Percentiles rank a stretch among this genome's conserved stretches.
These are phyloP conservation scores for Amylocarpus encephaloides DNA, from an alignment of 2,329 filamentous ascomycete species.

Conservation along the genomic window DNA sequence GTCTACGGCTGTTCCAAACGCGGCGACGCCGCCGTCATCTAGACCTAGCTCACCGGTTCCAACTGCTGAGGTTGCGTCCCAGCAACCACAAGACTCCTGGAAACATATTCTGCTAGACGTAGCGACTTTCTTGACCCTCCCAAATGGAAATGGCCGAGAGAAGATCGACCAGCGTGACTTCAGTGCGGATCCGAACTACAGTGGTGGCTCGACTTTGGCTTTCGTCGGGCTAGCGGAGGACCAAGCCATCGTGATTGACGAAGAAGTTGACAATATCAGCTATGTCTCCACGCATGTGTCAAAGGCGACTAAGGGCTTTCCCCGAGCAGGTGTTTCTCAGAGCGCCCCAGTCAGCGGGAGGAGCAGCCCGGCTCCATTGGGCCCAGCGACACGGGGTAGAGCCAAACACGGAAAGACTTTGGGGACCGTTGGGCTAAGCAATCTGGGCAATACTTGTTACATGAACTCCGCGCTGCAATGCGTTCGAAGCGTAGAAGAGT, in stretches of 20 bases:
- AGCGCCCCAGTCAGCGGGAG: constrained; percentile 53
- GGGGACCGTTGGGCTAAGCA: constrained; percentile 78
- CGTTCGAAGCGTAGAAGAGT: constrained; percentile 84
- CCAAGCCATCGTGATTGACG: constrained; percentile 77
- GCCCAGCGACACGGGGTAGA: constrained; percentile 65
- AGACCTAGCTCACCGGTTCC: constrained; percentile 25
- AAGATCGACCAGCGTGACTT: constrained; percentile 59
- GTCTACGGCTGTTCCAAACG: constrained; percentile 36
- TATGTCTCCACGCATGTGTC: constrained; percentile 47
- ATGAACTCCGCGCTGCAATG: constrained; percentile 98
- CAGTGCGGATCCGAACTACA: constrained; percentile 69
- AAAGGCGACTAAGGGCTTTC: constrained; percentile 17
- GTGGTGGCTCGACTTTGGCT: constrained; percentile 62
- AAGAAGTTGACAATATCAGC: constrained; percentile 54
- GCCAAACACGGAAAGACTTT: constrained; percentile 59
- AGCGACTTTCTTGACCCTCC: constrained; percentile 55
- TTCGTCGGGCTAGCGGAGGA: constrained; percentile 63
- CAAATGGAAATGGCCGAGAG: constrained; percentile 58
- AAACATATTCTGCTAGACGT: constrained; percentile 41
- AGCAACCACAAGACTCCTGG: constrained; percentile 35
- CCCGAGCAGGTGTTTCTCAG: constrained; percentile 18
- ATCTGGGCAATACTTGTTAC: constrained; percentile 96
- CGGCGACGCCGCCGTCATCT: constrained; percentile 35
- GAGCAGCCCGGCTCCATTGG: constrained; percentile 58
- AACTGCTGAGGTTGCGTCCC: background rate